These are phyloP conservation scores for Pestalotiopsis sp. DNA, from an alignment of 2,329 filamentous ascomycete species.

Conservation along the genomic window DNA sequence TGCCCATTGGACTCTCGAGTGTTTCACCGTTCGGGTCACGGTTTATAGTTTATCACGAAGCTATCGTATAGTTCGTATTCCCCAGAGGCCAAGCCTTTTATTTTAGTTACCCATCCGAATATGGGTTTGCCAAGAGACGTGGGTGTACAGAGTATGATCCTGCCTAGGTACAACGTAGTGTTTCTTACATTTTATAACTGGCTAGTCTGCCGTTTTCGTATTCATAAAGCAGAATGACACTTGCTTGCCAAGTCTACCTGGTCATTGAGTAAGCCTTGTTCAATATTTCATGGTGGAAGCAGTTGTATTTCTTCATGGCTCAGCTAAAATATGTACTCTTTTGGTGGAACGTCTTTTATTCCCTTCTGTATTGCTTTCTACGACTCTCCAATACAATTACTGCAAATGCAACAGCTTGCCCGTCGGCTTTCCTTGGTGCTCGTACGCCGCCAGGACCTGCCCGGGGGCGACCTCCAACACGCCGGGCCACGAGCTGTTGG, in stretches of 20 bases:
- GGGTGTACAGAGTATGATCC: too few relatives aligned
- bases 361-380: not conserved
- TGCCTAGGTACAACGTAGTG: too few relatives aligned
- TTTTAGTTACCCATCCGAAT: too few relatives aligned
- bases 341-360: not conserved
- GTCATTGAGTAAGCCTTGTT: not conserved
- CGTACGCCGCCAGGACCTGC: constrained; percentile 34
- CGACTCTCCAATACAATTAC: not conserved
- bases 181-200: too few relatives aligned
- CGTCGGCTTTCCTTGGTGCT: constrained; percentile 30
- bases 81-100: too few relatives aligned
- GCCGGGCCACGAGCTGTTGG: constrained; percentile 41
- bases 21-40: too few relatives aligned
- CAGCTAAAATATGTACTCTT: not conserved
- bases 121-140: too few relatives aligned
- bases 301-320: not conserved
- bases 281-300: not conserved
- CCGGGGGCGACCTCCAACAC: constrained; percentile 29
- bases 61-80: too few relatives aligned
- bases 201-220: too few relatives aligned
- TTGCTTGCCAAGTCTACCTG: too few relatives aligned
- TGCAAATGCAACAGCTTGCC: constrained; percentile 25
- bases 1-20: not conserved
- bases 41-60: not conserved
- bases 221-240: too few relatives aligned